Conservation (phyloP, 345 rosid genomes). For the Microcos paniculata region DNA sequence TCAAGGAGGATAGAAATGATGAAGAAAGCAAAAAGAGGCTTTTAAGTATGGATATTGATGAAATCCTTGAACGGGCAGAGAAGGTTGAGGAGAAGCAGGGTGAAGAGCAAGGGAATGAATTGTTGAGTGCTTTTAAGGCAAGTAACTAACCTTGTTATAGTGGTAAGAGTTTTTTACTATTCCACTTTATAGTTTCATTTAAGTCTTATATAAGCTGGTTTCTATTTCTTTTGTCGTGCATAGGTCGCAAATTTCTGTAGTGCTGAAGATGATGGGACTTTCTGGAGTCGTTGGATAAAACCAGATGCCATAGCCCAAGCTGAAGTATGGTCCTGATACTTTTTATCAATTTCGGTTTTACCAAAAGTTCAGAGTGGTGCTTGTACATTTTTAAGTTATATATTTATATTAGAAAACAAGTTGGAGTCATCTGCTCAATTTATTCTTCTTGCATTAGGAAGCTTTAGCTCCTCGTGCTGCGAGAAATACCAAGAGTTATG, state of each 20-base stretch:
- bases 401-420: neutral
- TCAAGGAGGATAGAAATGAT: conserved; percentile 93
- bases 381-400: neutral
- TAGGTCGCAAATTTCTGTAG: conserved; percentile 93
- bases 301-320: conserved; percentile 88
- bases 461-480: conserved; percentile 98
- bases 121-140: conserved; percentile 97
- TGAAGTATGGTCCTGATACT: conserved; percentile 53
- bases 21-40: conserved; percentile 95
- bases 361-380: neutral
- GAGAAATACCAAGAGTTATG: conserved; percentile 86
- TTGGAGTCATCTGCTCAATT: conserved; percentile 11
- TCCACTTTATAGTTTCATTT: neutral
- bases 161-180: neutral
- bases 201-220: neutral
- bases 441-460: conserved; percentile 46
- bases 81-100: conserved; percentile 84
- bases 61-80: conserved; percentile 97
- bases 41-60: conserved; percentile 93
- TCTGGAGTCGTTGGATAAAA: conserved; percentile 99
- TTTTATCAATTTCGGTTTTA: conserved; percentile 19
- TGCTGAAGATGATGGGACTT: conserved; percentile 93
- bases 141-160: conserved; percentile 20
- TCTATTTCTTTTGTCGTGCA: conserved; percentile 22
- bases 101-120: conserved; percentile 67